Base-by-base conservation (phyloP, 257 asterid species). In the Coffea eugenioides region DNA sequence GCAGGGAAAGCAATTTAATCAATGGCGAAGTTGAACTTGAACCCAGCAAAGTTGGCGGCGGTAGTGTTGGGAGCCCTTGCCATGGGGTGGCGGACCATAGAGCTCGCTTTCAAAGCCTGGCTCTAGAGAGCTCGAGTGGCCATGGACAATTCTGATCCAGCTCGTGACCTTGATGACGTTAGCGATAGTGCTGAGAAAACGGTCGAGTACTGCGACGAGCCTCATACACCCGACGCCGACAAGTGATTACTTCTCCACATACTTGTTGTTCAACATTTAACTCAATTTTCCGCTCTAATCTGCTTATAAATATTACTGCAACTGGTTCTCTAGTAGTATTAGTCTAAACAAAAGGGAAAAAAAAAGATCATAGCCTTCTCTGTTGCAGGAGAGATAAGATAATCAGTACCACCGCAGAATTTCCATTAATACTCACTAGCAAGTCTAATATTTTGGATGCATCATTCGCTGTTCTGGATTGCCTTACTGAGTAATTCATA, bases 21-120 rank as follows among this genome's bases (percentile, higher is more conserved):
- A 31, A 83, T 83, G 97, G 89, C 82, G 78, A 83, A 85, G 43
- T 66, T 85, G n/a, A 87, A 80, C 81, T 66, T 86, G n/a, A 87
- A 80, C 81, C 71, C 94, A 0, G 80, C 87, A 14, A 90, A 89
- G 79, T 83, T 94, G 65, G 89, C 91, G 27, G 97, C 91, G 10
- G 81, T 90, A 68, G 88, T 94, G 43, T 62, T 89, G 43, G 94
- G 92, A 82, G 97, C 97, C 39, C 71, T 94, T 82, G 98, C 94
- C 15, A 85, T 69, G 67, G 94, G 91, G 51, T 94, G 98, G 98
- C 83, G 90, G 6, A 90, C 95, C 34, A 87, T 92, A 5, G 98
- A 94, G 85, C 83, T 94, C 36, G 97, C 97, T 56, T 79, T 92
- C 83, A 94, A 90, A 87, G 97, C 98, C 20, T 91, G 92, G 93